Evolutionary conservation across 2,329 filamentous ascomycete species (phyloP), one percentile per base, ranked within the genome.

Genomic region (Ophiostoma australiae): DNA sequence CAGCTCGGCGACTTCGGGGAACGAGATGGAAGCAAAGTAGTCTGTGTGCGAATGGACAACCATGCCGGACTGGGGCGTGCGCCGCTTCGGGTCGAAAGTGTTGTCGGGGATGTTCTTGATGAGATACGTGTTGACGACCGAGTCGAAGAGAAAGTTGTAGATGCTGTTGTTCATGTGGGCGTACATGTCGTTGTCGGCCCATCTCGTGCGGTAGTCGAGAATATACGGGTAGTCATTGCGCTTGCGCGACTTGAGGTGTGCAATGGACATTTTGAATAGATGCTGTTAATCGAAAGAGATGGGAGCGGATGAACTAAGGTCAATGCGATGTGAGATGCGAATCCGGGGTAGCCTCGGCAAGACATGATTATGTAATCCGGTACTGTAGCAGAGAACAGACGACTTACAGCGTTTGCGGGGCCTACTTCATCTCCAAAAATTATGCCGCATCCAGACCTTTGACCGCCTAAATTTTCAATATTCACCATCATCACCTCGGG

Each of bases 131-230:
- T 97, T 98, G 78, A 97, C 89, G 72, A 97, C 87, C 1, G 92
- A 94, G 82, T 98, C 94, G 79, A 97, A 89, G 85, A 96, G 85
- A 73, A 91, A 90, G 76, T 91, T 91, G 80, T 97, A 97, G 70
- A 95, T 85, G 58, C 89, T 91, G 78, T 97, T 97, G 82, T 97
- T 97, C 84, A 97, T 88, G 78, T 98, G 94, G 73, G 92, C 86
- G 80, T 95, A 97, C 91, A 96, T 95, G 82, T 97, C 93, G 78
- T 97, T 97, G 80, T 97, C 93, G 79, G 88, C 89, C 92, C 94
- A 97, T 87, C 94, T 82, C 72, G 93, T 96, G 71, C 93, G 85
- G 78, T 97, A 97, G 74, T 95, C 91, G 37, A 94, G 85, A 61
- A 89, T 82, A 78, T 90, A 97, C 67, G 84, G 84, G 80, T 97